Evolutionary conservation across 2,329 filamentous ascomycete species (phyloP), one percentile per base, ranked within the genome.

Genomic region (Arthrobotrys musiformis): DNA sequence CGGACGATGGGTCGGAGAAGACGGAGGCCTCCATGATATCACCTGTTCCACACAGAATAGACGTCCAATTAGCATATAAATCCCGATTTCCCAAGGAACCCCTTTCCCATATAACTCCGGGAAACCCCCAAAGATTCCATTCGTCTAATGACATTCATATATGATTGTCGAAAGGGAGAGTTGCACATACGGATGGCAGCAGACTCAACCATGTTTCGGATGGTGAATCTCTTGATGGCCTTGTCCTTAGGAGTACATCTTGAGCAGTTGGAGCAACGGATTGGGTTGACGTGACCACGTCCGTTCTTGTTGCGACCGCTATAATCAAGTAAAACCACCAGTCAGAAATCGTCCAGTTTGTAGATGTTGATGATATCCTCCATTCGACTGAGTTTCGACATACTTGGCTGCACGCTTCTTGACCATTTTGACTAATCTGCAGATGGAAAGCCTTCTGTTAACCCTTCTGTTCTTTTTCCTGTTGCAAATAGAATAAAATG

Each of bases 181-280:
- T 70, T 81, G 73, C 81, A 93, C 94, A 84, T 94, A 98, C 96
- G 95, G 86, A 99, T 98, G 85, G 95, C 95, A 85, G 96, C 95
- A 84, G 94, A 97, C 89, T 99, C 95, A 82, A 99, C 95, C 95
- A 99, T 99, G 92, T 99, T 98, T 86, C 95, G 92, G 90, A 99
- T 92, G 88, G 95, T 99, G 90, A 99, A 99, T 88, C 95, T 91
- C 93, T 99, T 99, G 90, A 99, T 98, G 83, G 96, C 95, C 93
- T 99, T 99, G 85, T 99, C 95, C 92, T 99, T 99, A 86, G 94
- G 94, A 79, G 92, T 96, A 89, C 91, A 93, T 77, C 73, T 77
- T 66, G 88, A 93, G 90, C 88, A 95, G 90, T 91, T 93, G 88
- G 89, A 93, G 91, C 88, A 95, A 85, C 90, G 92, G 88, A 99